phyloP scores from a whole-genome alignment of 768 basidiomycete species.

The Auriscalpium orientale region DNA sequence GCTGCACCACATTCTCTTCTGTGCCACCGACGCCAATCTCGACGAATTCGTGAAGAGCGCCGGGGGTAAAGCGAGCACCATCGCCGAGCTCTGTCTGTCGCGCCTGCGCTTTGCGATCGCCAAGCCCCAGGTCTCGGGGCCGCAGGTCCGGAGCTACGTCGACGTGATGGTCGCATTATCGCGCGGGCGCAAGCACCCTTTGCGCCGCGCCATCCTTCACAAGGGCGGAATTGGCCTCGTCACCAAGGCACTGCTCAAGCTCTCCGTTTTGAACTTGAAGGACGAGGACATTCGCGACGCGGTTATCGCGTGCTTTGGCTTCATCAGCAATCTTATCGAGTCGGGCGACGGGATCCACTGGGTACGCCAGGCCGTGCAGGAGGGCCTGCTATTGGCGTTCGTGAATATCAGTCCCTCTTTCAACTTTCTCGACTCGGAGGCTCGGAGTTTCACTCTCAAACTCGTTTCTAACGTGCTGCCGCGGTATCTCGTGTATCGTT shows the following conservation, averaged over 20 bases:
- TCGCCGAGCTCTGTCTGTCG: slow-evolving; percentile 24
- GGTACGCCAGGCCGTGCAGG: slow-evolving; percentile 25
- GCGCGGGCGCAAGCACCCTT: slow-evolving; percentile 19
- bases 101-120: slow-evolving; percentile 22
- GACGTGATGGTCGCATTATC: slow-evolving; percentile 28
- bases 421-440: slow-evolving; percentile 21
- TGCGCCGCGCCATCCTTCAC: slow-evolving; percentile 27
- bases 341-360: slow-evolving; percentile 33
- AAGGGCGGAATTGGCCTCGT: slow-evolving; percentile 23
- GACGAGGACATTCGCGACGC: slow-evolving; percentile 19
- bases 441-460: slow-evolving; percentile 22
- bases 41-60: slow-evolving; percentile 24
- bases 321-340: slow-evolving; percentile 28
- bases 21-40: slow-evolving; percentile 15
- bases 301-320: slow-evolving; percentile 24
- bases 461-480: slow-evolving; percentile 24
- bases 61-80: slow-evolving; percentile 21
- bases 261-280: slow-evolving; percentile 15
- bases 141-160: slow-evolving; percentile 19
- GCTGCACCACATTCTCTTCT: slow-evolving; percentile 23
- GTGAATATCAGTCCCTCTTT: slow-evolving; percentile 23
- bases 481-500: slow-evolving; percentile 31
- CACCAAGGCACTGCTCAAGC: slow-evolving; percentile 25
- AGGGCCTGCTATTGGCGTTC: slow-evolving; percentile 27
- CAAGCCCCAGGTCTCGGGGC: slow-evolving; percentile 12